Evolutionary conservation across 768 basidiomycete species (phyloP).

Genomic region (Tubosaeta sp.): DNA sequence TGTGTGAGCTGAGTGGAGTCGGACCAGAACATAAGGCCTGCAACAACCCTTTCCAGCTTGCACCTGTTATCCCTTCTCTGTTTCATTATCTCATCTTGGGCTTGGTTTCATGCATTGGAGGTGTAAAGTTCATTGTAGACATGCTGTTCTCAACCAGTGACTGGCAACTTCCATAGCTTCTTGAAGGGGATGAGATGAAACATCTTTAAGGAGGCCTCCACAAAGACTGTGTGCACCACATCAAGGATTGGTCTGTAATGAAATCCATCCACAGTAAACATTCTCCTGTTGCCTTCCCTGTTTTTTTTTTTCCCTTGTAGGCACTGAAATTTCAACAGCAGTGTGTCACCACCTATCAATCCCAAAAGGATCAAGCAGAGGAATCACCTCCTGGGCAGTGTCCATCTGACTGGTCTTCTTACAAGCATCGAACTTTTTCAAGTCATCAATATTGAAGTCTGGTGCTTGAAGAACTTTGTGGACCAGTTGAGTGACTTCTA

Average conservation of each 20-base stretch:
- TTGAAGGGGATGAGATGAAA: constrained; percentile 26
- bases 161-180: not conserved
- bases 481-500: not conserved
- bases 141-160: not conserved
- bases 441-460: not conserved
- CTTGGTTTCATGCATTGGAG: not conserved
- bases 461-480: not conserved
- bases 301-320: not conserved
- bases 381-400: too few species aligned
- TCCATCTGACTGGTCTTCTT: too few species aligned
- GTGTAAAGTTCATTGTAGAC: not conserved
- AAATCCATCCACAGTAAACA: constrained; percentile 9
- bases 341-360: not conserved
- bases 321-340: not conserved
- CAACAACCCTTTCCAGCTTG: too few species aligned
- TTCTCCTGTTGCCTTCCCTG: not conserved
- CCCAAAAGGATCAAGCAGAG: not conserved
- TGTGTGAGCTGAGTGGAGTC: too few species aligned
- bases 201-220: not conserved
- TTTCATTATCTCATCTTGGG: not conserved
- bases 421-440: not conserved
- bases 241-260: constrained; percentile 10
- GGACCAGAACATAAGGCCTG: too few species aligned
- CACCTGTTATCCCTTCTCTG: not conserved
- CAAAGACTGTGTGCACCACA: constrained; percentile 9